Base-by-base conservation (phyloP, 2,329 filamentous ascomycete species). In the Sporothrix dimorphospora region DNA sequence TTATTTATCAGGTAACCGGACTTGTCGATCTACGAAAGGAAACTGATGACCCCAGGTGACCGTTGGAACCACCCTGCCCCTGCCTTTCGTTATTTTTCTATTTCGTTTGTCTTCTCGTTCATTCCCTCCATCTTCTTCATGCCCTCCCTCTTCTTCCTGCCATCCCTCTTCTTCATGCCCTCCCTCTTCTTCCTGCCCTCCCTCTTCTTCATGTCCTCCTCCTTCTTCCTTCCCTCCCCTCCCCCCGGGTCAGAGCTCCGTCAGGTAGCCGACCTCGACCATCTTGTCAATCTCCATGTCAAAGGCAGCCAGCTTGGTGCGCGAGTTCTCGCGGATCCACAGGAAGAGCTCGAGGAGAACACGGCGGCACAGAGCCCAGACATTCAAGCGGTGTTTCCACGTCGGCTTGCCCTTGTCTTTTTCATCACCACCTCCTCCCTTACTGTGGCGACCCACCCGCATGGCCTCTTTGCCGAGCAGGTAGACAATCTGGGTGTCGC, bases 191-290 rank as follows among this genome's bases (percentile, higher is more conserved):
- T 4, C 34, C 42, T 49, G 3, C 47, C 38, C n/a, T 16, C 24
- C 6, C 42, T 24, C n/a, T 8, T 27, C 27, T 16, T 55, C 24
- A n/a, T n/a, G n/a, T 24, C n/a, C 14, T 27, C 27, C 9, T 55
- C 24, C 12, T 14, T n/a, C 34, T 30, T 4, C 34, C 42, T 49
- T 6, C 47, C 38, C n/a, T 16, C 24, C 6, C 42, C 59, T 5
- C 47, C 40, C 51, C 42, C 61, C 51, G 40, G 51, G 63, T 74
- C 70, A 90, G 70, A 91, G 88, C 74, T 91, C 88, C 80, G 91
- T 91, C 1, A 91, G 85, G 77, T 91, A 92, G 0, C 90, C 90
- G 21, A 92, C 89, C 80, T 92, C 90, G 21, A 92, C 86, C 65
- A 92, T 78, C 66, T 85, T 84, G 73, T 91, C 89, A 73, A 87